A percentile compares a stretch with the other conserved stretches of the same genome.
Evolutionary conservation across 345 rosid genomes (phyloP).

Genomic region (Pistacia integerrima): DNA sequence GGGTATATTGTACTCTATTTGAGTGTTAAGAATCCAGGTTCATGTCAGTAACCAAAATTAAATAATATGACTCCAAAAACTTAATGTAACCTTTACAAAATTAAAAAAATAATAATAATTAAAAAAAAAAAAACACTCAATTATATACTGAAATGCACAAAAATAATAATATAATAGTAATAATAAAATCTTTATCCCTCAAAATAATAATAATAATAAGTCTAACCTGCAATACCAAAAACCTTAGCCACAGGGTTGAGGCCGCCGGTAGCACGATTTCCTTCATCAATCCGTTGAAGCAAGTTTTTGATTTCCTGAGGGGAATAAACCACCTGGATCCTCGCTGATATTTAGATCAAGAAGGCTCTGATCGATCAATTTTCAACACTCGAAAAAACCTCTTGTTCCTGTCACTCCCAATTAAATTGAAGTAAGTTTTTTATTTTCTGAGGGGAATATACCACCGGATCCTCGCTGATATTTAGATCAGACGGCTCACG

Average conservation of each 20-base stretch:
- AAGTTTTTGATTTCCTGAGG: constrained; percentile 82
- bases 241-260: constrained; percentile 77
- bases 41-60: constrained; percentile 61
- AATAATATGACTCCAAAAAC: constrained; percentile 93
- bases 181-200: neutral
- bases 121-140: neutral
- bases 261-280: constrained; percentile 95
- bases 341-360: constrained; percentile 90
- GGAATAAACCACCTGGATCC: constrained; percentile 89
- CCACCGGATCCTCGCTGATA: constrained; percentile 93
- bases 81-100: constrained; percentile 73
- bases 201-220: too few relatives aligned
- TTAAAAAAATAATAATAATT: too few relatives aligned
- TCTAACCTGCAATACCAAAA: constrained; percentile 40
- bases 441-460: neutral
- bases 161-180: constrained; percentile 21
- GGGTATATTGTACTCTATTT: too few relatives aligned
- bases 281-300: constrained; percentile 93
- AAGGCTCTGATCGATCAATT: constrained; percentile 94
- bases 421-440: constrained; percentile 48
- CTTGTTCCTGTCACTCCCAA: constrained; percentile 95
- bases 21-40: too few relatives aligned
- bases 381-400: constrained; percentile 80
- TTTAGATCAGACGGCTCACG: constrained; percentile 92
- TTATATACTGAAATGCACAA: neutral